Evolutionary conservation across 108 stramenopile genomes (phyloP).

Genomic region (Pseudonitzschia multiseries): DNA sequence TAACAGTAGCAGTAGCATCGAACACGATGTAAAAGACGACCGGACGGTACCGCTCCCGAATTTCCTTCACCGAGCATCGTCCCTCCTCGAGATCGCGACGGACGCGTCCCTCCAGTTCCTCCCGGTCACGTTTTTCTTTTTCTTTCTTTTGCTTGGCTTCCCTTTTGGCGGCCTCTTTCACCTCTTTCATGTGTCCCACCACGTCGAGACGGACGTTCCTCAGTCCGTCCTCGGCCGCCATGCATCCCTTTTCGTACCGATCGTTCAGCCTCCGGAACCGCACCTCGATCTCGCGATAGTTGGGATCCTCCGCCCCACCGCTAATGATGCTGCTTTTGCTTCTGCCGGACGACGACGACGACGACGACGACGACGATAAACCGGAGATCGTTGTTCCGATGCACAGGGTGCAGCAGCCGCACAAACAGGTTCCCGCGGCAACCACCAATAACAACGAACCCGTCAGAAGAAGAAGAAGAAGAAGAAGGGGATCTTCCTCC

Average conservation of each 20-base stretch:
- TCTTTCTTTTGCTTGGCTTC: slow-evolving; percentile 20
- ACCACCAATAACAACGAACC: slow-evolving; percentile 1
- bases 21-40: slow-evolving; percentile 14
- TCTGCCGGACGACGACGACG: background rate
- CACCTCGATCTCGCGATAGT: slow-evolving; percentile 8
- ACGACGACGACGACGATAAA: background rate
- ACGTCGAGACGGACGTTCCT: slow-evolving; percentile 14
- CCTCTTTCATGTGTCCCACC: slow-evolving; percentile 18
- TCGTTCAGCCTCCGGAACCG: slow-evolving; percentile 20
- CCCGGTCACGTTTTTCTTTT: slow-evolving; percentile 11
- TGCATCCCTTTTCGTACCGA: slow-evolving; percentile 20
- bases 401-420: slow-evolving; percentile 9
- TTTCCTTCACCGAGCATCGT: background rate
- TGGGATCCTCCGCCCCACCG: background rate
- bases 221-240: slow-evolving; percentile 9
- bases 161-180: slow-evolving; percentile 14
- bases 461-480: no score
- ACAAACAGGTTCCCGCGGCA: slow-evolving; percentile 13
- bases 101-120: slow-evolving; percentile 15
- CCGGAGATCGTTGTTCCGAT: background rate
- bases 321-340: no score
- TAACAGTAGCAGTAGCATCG: no score
- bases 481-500: background rate
- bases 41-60: slow-evolving; percentile 14
- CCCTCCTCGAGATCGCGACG: slow-evolving; percentile 8